phyloP scores from a whole-genome alignment of 148 eudicot genomes.

The Arctostaphylos glauca region DNA sequence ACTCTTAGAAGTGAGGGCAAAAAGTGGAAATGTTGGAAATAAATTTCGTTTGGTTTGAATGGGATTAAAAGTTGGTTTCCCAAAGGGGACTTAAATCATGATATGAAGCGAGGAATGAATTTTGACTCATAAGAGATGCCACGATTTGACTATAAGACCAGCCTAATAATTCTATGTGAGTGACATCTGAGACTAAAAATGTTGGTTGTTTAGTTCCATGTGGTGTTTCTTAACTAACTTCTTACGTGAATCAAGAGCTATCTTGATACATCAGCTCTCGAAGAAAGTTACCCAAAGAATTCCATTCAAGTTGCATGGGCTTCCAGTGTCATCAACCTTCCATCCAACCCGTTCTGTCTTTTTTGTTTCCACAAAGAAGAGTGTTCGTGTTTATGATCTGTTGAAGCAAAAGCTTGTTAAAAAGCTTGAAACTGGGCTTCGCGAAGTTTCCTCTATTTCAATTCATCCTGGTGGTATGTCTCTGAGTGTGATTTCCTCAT shows the following conservation, averaged over 20 bases:
- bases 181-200: neutral
- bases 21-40: neutral
- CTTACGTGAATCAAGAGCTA: constrained; percentile 80
- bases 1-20: neutral
- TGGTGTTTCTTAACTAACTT: constrained; percentile 59
- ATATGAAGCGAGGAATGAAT: neutral
- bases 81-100: neutral
- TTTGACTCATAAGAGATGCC: neutral
- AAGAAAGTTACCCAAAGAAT: constrained; percentile 64
- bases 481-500: constrained; percentile 9
- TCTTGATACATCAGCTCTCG: constrained; percentile 84
- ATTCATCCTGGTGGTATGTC: constrained; percentile 91
- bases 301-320: constrained; percentile 85
- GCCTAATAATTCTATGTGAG: neutral
- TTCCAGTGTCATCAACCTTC: constrained; percentile 79
- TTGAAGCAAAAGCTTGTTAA: constrained; percentile 69
- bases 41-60: neutral
- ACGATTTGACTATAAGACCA: neutral
- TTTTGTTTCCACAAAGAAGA: constrained; percentile 81
- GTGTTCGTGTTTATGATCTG: constrained; percentile 86
- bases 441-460: constrained; percentile 78
- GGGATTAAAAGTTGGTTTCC: neutral
- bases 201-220: neutral
- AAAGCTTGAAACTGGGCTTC: constrained; percentile 79
- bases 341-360: constrained; percentile 86